Evolutionary conservation across 2,329 filamentous ascomycete genomes (phyloP), one percentile per base, ranked within the genome.

Genomic region (Calonectria leucothoes): DNA sequence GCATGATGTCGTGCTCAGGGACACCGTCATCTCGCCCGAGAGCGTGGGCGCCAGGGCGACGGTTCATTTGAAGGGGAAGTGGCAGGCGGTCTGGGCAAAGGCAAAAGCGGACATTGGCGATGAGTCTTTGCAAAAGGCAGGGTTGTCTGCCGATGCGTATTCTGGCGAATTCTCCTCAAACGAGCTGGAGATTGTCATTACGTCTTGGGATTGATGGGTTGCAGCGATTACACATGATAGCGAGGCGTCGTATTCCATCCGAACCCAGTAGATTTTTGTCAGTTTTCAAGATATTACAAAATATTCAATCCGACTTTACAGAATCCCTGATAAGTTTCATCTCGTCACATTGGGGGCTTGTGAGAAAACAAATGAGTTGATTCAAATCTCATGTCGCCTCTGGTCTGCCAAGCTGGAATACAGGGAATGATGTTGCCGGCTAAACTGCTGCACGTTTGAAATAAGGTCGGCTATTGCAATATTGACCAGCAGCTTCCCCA

Each of bases 1-100:
- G 71, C 81, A 82, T 33, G 83, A 85, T 59, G 71, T 87, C 12
- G 78, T 83, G 25, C 78, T 88, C n/a, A 82, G 80, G 39, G 84
- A 83, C 27, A 81, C 82, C 4, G 75, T 84, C 3, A 81, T 87
- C 17, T 81, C 84, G 2, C 70, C 83, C 35, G 82, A 83, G 15
- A 77, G 79, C 68, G 79, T 87, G 37, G 81, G 80, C 3, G 69
- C 75, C 29, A 84, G 78, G 69, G 81, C 82, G 8, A 83, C 73
- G 25, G 82, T 86, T 37, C 75, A 80, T 61, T 79, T 85, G 52
- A 82, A 82, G 66, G 87, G 87, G 0, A 76, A 76, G 51, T 88
- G 86, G 86, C 73, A 75, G 66, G 81, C 78, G 20, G 82, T 83
- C 1, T 83, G 81, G 81, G 69, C 61, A 14, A 77, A 69, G 39